Percentiles rank a stretch among this genome's conserved stretches.
Conservation (phyloP, 1,284 basidiomycete species). For the Testicularia cyperi region DNA sequence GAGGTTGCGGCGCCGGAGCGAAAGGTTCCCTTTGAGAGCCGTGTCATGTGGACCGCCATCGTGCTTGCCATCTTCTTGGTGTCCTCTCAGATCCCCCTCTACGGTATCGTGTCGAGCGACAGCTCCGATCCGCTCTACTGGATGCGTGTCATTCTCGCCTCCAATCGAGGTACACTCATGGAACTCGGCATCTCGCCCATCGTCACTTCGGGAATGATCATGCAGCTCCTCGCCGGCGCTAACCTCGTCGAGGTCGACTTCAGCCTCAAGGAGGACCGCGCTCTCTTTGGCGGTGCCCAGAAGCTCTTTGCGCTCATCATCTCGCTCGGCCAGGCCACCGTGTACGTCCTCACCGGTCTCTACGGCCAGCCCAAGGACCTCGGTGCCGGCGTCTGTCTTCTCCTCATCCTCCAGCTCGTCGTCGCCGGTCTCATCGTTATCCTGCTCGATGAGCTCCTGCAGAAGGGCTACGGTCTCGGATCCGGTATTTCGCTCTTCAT, state of each 20-base stretch:
- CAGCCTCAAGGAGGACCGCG: constrained; percentile 92
- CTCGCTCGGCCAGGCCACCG: constrained; percentile 91
- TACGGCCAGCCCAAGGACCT: constrained; percentile 92
- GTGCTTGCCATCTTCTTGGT: constrained; percentile 60
- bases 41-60: constrained; percentile 59
- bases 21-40: constrained; percentile 58
- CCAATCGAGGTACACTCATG: constrained; percentile 97
- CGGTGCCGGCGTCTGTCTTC: constrained; percentile 90
- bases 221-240: constrained; percentile 96
- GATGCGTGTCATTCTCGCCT: constrained; percentile 98
- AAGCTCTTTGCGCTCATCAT: constrained; percentile 97
- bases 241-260: constrained; percentile 98
- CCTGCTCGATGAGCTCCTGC: constrained; percentile 94
- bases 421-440: constrained; percentile 94
- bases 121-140: constrained; percentile 87
- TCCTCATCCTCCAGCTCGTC: constrained; percentile 93
- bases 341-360: constrained; percentile 94
- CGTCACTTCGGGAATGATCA: constrained; percentile 95
- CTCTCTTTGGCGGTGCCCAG: constrained; percentile 92
- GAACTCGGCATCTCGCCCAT: constrained; percentile 97
- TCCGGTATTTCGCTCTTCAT: constrained; percentile 99
- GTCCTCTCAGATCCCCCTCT: constrained; percentile 59
- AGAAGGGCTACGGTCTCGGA: constrained; percentile 97
- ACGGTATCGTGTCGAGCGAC: constrained; percentile 60
- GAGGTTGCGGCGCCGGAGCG: constrained; percentile 60